Conservation (phyloP, 345 rosid genomes). For the Kandelia obovata region DNA sequence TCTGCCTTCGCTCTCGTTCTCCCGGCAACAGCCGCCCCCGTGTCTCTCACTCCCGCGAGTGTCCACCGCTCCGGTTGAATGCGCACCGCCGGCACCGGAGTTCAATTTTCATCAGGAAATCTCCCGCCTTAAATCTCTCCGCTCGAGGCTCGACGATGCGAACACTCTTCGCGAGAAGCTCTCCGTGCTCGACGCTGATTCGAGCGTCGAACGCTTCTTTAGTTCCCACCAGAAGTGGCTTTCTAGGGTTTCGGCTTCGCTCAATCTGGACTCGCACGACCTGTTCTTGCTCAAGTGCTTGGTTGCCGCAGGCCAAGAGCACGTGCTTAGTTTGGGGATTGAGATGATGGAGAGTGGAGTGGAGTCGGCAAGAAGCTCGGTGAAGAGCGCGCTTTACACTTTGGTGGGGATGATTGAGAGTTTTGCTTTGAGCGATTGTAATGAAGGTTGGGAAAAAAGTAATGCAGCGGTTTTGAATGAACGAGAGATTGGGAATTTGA, state of each 20-base stretch:
- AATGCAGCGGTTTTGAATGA: conserved; percentile 30
- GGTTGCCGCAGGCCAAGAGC: conserved; percentile 83
- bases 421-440: conserved; percentile 39
- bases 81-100: conserved; percentile 61
- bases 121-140: conserved; percentile 59
- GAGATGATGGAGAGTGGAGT: conserved; percentile 27
- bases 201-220: conserved; percentile 52
- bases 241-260: conserved; percentile 32
- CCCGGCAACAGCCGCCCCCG: conserved; percentile 10
- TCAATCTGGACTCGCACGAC: conserved; percentile 43
- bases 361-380: conserved; percentile 38
- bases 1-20: conserved; percentile 20
- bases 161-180: conserved; percentile 36
- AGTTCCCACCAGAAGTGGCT: conserved; percentile 26
- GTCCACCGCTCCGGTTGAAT: conserved; percentile 64
- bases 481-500: conserved; percentile 46
- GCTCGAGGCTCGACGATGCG: conserved; percentile 40
- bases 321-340: conserved; percentile 45
- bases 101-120: conserved; percentile 60
- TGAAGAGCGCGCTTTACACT: conserved; percentile 65
- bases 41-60: conserved; percentile 39
- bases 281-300: conserved; percentile 64
- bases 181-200: conserved; percentile 42
- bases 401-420: conserved; percentile 80
- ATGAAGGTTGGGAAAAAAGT: conserved; percentile 24